phyloP scores from a whole-genome alignment of 2,329 filamentous ascomycete genomes.

The Didymella keratinophila region DNA sequence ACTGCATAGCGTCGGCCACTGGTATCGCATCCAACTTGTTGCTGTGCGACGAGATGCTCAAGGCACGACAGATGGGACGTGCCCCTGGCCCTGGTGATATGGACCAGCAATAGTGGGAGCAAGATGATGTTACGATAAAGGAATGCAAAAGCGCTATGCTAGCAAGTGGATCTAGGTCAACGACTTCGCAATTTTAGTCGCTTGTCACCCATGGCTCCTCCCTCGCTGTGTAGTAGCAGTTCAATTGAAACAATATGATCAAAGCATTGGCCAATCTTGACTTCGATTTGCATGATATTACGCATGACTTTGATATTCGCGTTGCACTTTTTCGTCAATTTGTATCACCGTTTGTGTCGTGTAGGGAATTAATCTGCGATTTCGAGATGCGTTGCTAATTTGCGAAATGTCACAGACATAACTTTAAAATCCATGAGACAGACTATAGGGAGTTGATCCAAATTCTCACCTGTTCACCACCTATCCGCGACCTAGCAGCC shows the following conservation, averaged over 20 bases:
- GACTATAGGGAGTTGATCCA: too few species aligned
- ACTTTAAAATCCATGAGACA: too few species aligned
- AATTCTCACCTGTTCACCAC: background rate
- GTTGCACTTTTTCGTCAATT: background rate
- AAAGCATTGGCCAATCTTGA: background rate
- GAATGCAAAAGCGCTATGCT: background rate
- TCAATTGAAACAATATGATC: constrained; percentile 6
- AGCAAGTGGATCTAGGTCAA: background rate
- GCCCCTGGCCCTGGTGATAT: constrained; percentile 20
- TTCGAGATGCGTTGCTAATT: background rate
- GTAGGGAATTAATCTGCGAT: background rate
- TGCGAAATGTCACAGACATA: too few species aligned
- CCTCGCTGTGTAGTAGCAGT: constrained; percentile 1
- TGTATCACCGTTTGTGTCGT: too few species aligned
- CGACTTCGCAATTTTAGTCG: background rate
- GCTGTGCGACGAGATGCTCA: constrained; percentile 95
- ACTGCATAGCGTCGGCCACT: constrained; percentile 90
- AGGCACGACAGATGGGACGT: constrained; percentile 88
- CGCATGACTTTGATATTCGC: background rate
- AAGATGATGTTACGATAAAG: background rate
- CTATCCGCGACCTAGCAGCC: background rate
- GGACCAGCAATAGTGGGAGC: constrained; percentile 13
- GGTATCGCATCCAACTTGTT: constrained; percentile 95
- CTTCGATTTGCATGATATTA: background rate
- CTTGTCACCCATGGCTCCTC: background rate